Base-by-base conservation (phyloP, 306 rosid species). In the Leucaena leucocephala region DNA sequence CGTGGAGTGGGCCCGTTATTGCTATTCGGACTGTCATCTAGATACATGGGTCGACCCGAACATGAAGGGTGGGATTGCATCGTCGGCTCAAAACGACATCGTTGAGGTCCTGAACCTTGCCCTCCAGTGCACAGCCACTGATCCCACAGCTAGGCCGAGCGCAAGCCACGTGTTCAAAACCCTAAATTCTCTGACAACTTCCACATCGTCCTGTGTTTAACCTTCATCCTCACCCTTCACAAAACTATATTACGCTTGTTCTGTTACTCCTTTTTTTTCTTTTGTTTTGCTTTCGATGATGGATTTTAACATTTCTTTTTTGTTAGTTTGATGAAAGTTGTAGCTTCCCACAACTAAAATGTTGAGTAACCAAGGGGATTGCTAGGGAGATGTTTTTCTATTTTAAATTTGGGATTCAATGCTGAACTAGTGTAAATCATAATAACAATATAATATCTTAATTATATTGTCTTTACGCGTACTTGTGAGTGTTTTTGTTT, bases 1-100 rank as follows among this genome's bases (percentile, higher is more conserved):
- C 8, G 94, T 96, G 0, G 98, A 90, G 76, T 96, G 99, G 99
- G 98, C 99, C 66, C 85, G 96, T 2, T 90, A 90, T 67, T 91
- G 94, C 72, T 96, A 96, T 81, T 83, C 97, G 7, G 92, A 93
- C 14, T 88, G 93, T 71, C 94, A 84, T 76, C 72, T 90, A 43
- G 94, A 96, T 81, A 76, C 72, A 82, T 96, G 99, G 99, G 77
- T 91, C 2, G 98, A 93, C 78, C 79, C 84, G 7, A 44, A 49
- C 49, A 82, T 93, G 44, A 83, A 83, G 55, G 93, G 87, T 73
- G 85, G 80, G 35, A 55, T 68, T 19, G n/a, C 36, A 1, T 10
- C 76, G 22, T 33, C 12, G 15, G 46, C 74, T 59, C 88, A 79
- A 36, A 88, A 89, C 73, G 89, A 91, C 82, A 67, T 96, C 72